Conservation (phyloP, 2,329 filamentous ascomycete species). For the Alternaria hordeiaustralica region DNA sequence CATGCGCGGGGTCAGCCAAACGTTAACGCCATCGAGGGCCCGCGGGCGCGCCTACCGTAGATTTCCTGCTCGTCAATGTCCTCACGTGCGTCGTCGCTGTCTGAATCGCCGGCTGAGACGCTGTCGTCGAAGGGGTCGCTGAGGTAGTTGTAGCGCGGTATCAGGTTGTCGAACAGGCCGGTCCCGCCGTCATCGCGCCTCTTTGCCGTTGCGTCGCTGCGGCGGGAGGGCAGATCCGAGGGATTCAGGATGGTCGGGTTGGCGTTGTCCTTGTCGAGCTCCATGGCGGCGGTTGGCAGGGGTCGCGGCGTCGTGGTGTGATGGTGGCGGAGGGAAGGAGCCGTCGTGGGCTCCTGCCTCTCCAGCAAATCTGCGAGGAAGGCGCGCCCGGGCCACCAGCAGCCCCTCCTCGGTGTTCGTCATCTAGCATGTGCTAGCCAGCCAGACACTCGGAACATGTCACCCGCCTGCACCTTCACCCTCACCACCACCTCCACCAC, state of each 20-base stretch:
- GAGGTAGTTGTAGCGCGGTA: conserved; percentile 57
- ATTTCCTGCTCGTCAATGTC: conserved; percentile 97
- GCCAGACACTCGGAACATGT: conserved; percentile 12
- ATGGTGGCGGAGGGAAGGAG: conserved; percentile 9
- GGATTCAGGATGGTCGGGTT: conserved; percentile 92
- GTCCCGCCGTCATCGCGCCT: conserved; percentile 57
- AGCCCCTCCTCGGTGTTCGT: conserved; percentile 1
- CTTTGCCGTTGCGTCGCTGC: conserved; percentile 53
- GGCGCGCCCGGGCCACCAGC: conserved; percentile 1
- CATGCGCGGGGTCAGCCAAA: conserved; percentile 30
- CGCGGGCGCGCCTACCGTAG: conserved; percentile 67
- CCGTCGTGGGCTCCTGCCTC: conserved; percentile 17
- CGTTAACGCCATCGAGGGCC: neutral
- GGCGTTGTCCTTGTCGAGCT: conserved; percentile 69
- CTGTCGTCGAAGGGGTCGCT: conserved; percentile 57
- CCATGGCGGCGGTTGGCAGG: conserved; percentile 34
- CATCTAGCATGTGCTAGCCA: conserved; percentile 7
- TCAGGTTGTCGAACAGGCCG: conserved; percentile 62
- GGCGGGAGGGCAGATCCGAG: conserved; percentile 85
- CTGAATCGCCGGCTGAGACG: conserved; percentile 50
- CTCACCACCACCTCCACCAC: neutral
- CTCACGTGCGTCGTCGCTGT: conserved; percentile 70
- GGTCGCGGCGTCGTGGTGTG: neutral
- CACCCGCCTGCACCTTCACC: conserved; percentile 9
- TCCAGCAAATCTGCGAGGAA: conserved; percentile 6